These are phyloP conservation scores for Pisolithus orientalis DNA, from an alignment of 768 basidiomycete genomes.

Conservation along the genomic window DNA sequence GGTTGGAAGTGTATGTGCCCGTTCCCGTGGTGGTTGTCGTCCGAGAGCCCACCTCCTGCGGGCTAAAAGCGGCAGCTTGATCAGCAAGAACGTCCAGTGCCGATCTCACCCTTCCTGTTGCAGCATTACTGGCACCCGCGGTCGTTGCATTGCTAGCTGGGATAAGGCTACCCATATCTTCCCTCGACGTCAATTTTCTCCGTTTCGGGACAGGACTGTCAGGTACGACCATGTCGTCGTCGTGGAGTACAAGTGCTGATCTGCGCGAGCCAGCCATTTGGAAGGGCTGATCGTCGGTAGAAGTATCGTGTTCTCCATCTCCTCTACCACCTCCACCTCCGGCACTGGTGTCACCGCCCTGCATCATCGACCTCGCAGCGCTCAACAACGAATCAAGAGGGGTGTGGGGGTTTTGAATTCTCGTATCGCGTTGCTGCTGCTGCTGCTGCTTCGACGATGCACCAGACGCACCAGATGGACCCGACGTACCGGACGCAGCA, in stretches of 20 bases:
- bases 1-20: not conserved
- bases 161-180: slow-evolving; percentile 1
- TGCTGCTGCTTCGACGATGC: slow-evolving; percentile 16
- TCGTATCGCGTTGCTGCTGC: slow-evolving; percentile 11
- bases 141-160: too few relatives aligned
- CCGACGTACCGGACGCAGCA: too few relatives aligned
- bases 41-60: slow-evolving; percentile 23
- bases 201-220: slow-evolving; percentile 38
- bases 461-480: slow-evolving; percentile 10
- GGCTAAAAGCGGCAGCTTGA: slow-evolving; percentile 54
- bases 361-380: slow-evolving; percentile 55
- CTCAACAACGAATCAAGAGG: slow-evolving; percentile 55
- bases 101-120: slow-evolving; percentile 32
- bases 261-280: slow-evolving; percentile 23
- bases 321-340: not conserved
- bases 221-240: slow-evolving; percentile 2
- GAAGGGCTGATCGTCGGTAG: slow-evolving; percentile 15
- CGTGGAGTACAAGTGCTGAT: slow-evolving; percentile 1
- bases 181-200: slow-evolving; percentile 18
- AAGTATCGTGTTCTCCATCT: slow-evolving; percentile 24
- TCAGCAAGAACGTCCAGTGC: slow-evolving; percentile 72
- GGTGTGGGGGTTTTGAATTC: slow-evolving; percentile 31
- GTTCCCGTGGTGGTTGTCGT: not conserved
- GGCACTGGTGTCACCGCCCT: slow-evolving; percentile 23
- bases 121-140: not conserved